Evolutionary conservation across 2,329 filamentous ascomycete genomes (phyloP), one percentile per base, ranked within the genome.

Genomic region (Boeremia lycopersici): DNA sequence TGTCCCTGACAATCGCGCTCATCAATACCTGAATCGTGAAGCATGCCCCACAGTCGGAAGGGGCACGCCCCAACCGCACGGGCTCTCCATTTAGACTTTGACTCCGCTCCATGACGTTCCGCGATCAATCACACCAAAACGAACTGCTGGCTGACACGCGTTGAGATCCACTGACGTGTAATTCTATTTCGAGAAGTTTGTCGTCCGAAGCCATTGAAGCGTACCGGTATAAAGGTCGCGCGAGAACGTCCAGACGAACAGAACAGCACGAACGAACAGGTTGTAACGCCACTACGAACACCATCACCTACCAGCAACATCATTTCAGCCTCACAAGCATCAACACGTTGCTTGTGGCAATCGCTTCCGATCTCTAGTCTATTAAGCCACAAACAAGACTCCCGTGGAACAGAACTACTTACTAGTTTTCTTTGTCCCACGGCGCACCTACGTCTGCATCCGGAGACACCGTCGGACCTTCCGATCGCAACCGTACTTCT

Each of bases 381-480:
- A 23, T 23, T 23, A 23, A 47, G 17, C 26, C 13, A 38, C 30
- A 13, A 49, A 30, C 46, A 23, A 39, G 42, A 38, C 47, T 46
- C 19, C 23, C n/a, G 49, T 48, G 36, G 28, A 48, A 35, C 31
- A 41, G 35, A 46, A 35, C 23, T 25, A 43, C 41, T 34, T 35
- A 33, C 48, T 49, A 34, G 51, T 39, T 55, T 60, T 56, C 57
- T 55, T 62, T 62, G 57, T 62, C 55, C 49, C 38, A 59, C 57
- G 60, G 29, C 48, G 40, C 57, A 62, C 60, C 28, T 10, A 46
- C 48, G 15, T 41, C 50, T 55, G 57, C 49, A 40, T 62, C 39
- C 57, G 57, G 60, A 55, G 40, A 46, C 39, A 35, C 48, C 50
- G 33, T 54, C 53, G 50, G 55, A 57, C 42, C 30, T 46, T 31